These are phyloP conservation scores for Entophlyctis luteolus DNA, from an alignment of 192 early-diverging fungal genomes.

Conservation along the genomic window DNA sequence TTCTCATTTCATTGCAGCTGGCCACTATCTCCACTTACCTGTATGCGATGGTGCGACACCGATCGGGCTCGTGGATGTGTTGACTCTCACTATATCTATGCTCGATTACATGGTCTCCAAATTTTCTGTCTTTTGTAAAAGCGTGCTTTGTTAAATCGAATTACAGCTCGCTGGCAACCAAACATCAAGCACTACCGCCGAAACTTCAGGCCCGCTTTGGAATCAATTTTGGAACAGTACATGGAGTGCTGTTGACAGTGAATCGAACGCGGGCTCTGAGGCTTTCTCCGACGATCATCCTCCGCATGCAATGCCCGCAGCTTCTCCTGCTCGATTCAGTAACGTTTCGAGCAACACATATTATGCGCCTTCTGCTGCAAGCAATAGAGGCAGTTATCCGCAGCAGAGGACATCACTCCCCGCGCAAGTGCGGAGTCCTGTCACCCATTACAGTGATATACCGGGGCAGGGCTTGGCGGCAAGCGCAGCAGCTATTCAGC, in stretches of 20 bases:
- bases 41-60: conserved; percentile 39
- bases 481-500: background rate
- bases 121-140: background rate
- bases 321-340: background rate
- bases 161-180: background rate
- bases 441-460: background rate
- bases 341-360: background rate
- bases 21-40: conserved; percentile 49
- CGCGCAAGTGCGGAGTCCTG: background rate
- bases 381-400: background rate
- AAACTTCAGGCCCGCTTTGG: conserved; percentile 38
- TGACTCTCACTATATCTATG: conserved; percentile 47
- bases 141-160: background rate
- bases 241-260: background rate
- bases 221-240: conserved; percentile 43
- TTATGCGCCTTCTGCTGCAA: background rate
- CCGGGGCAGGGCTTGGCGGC: background rate
- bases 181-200: background rate
- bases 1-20: conserved; percentile 11
- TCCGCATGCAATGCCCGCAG: background rate
- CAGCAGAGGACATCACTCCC: background rate
- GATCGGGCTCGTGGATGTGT: conserved; percentile 48
- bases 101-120: conserved; percentile 39
- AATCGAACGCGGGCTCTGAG: conserved; percentile 13
- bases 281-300: background rate